phyloP scores from a whole-genome alignment of 2,329 filamentous ascomycete genomes.

The Cylindrodendrum hubeiense region DNA sequence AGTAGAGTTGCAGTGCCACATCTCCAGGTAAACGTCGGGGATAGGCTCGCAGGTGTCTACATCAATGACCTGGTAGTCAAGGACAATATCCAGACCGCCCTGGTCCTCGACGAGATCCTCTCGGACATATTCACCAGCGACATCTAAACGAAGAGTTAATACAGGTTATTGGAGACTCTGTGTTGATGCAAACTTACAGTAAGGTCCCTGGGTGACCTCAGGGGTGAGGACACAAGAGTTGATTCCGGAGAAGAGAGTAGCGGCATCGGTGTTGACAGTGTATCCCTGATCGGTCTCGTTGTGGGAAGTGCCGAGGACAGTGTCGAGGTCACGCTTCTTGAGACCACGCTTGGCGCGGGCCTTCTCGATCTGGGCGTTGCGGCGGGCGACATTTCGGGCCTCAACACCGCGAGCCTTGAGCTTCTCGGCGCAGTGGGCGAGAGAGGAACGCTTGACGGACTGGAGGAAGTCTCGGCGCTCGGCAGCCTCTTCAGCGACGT shows the following conservation, averaged over 20 bases:
- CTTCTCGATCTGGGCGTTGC: conserved; percentile 54
- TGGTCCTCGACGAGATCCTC: conserved; percentile 56
- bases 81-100: conserved; percentile 53
- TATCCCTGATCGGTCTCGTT: conserved; percentile 53
- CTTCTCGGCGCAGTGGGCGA: conserved; percentile 60
- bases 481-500: conserved; percentile 60
- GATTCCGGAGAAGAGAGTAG: conserved; percentile 53
- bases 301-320: conserved; percentile 48
- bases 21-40: conserved; percentile 56
- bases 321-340: conserved; percentile 49
- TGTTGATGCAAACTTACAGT: conserved; percentile 44
- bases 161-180: neutral
- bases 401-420: conserved; percentile 62
- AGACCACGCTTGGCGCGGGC: conserved; percentile 55
- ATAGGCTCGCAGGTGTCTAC: conserved; percentile 58
- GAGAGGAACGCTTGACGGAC: conserved; percentile 53
- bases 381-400: conserved; percentile 58
- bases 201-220: conserved; percentile 64
- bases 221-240: conserved; percentile 61
- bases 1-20: conserved; percentile 62
- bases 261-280: conserved; percentile 45
- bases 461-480: conserved; percentile 61
- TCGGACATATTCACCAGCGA: conserved; percentile 49
- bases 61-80: conserved; percentile 61
- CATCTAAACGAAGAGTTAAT: conserved; percentile 35